Percentiles rank a stretch among this genome's conserved stretches.
Evolutionary conservation across 352 stramenopile genomes (phyloP).

Genomic region (Pythium aquatile): DNA sequence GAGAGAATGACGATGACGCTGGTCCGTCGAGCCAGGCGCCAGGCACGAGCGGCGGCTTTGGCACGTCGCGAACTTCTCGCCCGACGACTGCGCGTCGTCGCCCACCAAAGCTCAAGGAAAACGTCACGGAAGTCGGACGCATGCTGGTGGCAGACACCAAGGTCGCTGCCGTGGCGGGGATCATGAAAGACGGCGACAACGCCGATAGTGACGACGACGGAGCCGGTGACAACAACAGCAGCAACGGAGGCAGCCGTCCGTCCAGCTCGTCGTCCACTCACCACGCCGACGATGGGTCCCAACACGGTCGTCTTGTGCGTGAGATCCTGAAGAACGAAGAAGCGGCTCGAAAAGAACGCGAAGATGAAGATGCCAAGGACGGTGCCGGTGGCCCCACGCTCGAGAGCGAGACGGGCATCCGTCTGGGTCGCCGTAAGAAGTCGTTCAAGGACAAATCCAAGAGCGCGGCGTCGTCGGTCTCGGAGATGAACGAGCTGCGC

Average conservation of each 20-base stretch:
- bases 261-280: constrained; percentile 21
- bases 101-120: constrained; percentile 87
- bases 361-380: constrained; percentile 59
- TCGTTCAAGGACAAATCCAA: constrained; percentile 85
- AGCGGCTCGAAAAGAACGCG: constrained; percentile 57
- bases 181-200: constrained; percentile 86
- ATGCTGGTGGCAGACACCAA: constrained; percentile 80
- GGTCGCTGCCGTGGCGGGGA: constrained; percentile 61
- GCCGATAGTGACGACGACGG: constrained; percentile 76
- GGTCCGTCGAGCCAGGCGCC: constrained; percentile 27
- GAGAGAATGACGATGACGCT: constrained; percentile 33
- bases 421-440: constrained; percentile 66
- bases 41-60: constrained; percentile 48
- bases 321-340: constrained; percentile 85
- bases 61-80: constrained; percentile 66
- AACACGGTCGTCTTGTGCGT: constrained; percentile 73
- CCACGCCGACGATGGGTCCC: constrained; percentile 38
- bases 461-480: constrained; percentile 54
- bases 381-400: constrained; percentile 27
- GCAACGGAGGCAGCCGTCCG: constrained; percentile 26
- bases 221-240: constrained; percentile 37
- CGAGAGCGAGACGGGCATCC: constrained; percentile 73
- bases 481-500: constrained; percentile 79
- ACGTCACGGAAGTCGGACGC: constrained; percentile 73
- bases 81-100: constrained; percentile 84